Percentiles rank a stretch among this genome's conserved stretches.
Conservation (phyloP, 2,329 filamentous ascomycete genomes). For the Cladorrhinum sp. region DNA sequence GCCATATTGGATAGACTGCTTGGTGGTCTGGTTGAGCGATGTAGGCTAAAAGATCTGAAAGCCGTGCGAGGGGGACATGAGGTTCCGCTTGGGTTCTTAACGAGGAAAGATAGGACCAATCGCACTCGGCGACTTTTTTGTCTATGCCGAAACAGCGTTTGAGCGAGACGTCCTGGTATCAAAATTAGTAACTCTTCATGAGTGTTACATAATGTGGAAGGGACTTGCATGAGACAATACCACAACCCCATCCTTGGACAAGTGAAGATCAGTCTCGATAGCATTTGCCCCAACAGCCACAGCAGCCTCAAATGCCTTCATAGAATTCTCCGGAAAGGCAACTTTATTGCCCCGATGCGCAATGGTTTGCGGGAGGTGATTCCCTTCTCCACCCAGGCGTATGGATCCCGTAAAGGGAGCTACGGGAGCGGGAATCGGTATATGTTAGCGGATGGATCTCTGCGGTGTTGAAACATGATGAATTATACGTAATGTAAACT, state of each 20-base stretch:
- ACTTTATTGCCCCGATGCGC: constrained; percentile 78
- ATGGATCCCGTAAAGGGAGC: background rate
- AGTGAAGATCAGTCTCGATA: constrained; percentile 83
- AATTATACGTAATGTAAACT: background rate
- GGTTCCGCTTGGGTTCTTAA: constrained; percentile 67
- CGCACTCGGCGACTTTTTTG: constrained; percentile 68
- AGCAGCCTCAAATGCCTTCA: constrained; percentile 73
- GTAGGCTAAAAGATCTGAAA: constrained; percentile 72
- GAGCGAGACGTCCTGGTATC: constrained; percentile 64
- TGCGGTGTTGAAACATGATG: background rate
- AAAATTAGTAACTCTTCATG: background rate
- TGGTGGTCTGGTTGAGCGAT: constrained; percentile 62
- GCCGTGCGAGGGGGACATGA: constrained; percentile 67
- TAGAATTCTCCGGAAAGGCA: constrained; percentile 78
- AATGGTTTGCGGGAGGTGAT: constrained; percentile 63
- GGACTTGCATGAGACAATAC: constrained; percentile 71
- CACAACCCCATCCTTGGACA: constrained; percentile 78
- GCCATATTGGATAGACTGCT: constrained; percentile 67
- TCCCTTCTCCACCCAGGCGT: background rate
- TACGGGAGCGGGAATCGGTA: background rate
- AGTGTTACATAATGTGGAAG: background rate
- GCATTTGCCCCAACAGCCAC: constrained; percentile 73
- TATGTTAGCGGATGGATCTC: constrained; percentile 1
- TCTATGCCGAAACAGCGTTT: constrained; percentile 79
- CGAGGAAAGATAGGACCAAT: constrained; percentile 69